These are phyloP conservation scores for Euphorbia schlechtendalii DNA, from an alignment of 441 rosid genomes.

Conservation along the genomic window DNA sequence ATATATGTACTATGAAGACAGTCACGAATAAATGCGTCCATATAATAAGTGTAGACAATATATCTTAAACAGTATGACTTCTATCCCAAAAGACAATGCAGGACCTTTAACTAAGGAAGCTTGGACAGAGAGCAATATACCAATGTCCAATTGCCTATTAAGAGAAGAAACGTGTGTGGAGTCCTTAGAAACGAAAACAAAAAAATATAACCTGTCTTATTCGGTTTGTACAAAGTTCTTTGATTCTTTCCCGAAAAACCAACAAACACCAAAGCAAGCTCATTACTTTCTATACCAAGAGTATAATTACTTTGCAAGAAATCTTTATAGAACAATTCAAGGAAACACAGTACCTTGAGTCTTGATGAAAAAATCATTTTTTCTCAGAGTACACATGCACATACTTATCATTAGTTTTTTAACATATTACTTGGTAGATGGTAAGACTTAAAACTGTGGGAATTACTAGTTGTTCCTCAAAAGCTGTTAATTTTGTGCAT, in stretches of 20 bases:
- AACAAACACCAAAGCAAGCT: not conserved
- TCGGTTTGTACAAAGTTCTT: too few species aligned
- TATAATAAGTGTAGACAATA: not conserved
- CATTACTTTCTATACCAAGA: not conserved
- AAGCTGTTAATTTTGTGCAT: not conserved
- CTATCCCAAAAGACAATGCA: not conserved
- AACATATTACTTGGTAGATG: not conserved
- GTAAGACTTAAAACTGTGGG: too few species aligned
- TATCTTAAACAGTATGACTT: not conserved
- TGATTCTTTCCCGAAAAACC: not conserved
- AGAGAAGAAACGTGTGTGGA: not conserved
- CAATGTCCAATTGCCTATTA: not conserved
- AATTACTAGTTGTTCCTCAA: constrained; percentile 11
- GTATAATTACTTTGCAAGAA: not conserved
- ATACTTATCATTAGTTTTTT: not conserved
- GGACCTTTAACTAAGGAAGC: not conserved
- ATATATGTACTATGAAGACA: not conserved
- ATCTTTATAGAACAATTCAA: not conserved
- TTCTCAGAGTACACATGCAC: not conserved
- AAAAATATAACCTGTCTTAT: too few species aligned
- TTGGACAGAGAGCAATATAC: not conserved
- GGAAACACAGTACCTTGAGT: not conserved
- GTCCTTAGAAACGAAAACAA: too few species aligned
- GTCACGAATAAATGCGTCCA: not conserved
- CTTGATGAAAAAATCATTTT: not conserved